phyloP scores from a whole-genome alignment of 768 basidiomycete genomes.

The Termitomyces sp. region DNA sequence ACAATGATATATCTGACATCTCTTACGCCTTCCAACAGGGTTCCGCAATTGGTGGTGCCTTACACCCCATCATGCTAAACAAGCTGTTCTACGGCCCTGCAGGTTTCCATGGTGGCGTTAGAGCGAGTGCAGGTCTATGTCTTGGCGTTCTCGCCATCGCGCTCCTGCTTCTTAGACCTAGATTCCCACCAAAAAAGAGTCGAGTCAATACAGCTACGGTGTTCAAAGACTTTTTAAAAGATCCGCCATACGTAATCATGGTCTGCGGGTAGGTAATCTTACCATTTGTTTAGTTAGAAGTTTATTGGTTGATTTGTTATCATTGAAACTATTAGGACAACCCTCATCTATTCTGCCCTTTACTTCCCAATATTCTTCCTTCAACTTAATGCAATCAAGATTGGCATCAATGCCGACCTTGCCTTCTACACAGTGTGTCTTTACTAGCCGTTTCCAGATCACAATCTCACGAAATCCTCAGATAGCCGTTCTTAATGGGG shows the following conservation, averaged over 20 bases:
- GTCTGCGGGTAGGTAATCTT: conserved; percentile 29
- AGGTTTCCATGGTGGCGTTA: conserved; percentile 50
- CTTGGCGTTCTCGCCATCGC: conserved; percentile 8
- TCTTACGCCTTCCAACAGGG: conserved; percentile 26
- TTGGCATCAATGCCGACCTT: conserved; percentile 38
- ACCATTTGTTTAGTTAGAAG: neutral
- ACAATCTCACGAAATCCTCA: conserved; percentile 16
- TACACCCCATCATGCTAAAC: conserved; percentile 71
- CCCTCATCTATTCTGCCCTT: conserved; percentile 33
- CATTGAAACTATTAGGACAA: conserved; percentile 17
- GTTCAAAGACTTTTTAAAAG: conserved; percentile 28
- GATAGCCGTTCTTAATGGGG: conserved; percentile 55
- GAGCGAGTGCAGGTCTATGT: conserved; percentile 22
- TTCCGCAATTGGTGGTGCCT: conserved; percentile 52
- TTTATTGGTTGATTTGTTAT: neutral
- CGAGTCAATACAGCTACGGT: no score
- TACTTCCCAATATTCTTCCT: conserved; percentile 46
- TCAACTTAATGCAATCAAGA: conserved; percentile 49
- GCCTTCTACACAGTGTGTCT: conserved; percentile 57
- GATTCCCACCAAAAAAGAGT: conserved; percentile 32
- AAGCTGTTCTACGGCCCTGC: conserved; percentile 41
- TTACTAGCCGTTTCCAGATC: conserved; percentile 3
- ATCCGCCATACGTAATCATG: conserved; percentile 39
- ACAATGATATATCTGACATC: neutral
- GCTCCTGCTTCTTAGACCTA: conserved; percentile 32